Evolutionary conservation across 2,329 filamentous ascomycete species (phyloP).

Genomic region (Neocucurbitaria cava): DNA sequence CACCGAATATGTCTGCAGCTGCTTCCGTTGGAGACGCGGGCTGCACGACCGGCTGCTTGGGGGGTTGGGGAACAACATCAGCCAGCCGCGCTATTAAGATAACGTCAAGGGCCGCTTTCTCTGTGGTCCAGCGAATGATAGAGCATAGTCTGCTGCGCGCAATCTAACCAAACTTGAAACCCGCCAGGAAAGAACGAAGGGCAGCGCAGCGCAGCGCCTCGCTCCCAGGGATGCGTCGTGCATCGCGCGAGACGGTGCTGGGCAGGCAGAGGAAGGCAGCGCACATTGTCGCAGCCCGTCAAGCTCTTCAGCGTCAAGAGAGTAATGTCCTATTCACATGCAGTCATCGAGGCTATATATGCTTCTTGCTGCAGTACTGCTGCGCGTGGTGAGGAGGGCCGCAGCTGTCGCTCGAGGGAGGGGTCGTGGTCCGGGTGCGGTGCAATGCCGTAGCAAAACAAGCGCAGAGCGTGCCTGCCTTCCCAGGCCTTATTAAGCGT

Average conservation of each 20-base stretch:
- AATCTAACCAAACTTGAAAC: slow-evolving; percentile 46
- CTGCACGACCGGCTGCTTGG: slow-evolving; percentile 16
- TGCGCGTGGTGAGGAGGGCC: slow-evolving; percentile 20
- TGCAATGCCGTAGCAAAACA: slow-evolving; percentile 20
- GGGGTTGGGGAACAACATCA: slow-evolving; percentile 19
- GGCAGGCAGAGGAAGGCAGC: not conserved
- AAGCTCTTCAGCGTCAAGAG: not conserved
- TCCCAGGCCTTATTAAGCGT: no score
- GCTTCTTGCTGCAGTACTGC: slow-evolving; percentile 8
- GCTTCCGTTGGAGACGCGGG: slow-evolving; percentile 4
- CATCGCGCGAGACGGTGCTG: slow-evolving; percentile 1
- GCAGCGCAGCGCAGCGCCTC: not conserved
- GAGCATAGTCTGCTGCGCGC: slow-evolving; percentile 29
- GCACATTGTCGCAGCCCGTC: not conserved
- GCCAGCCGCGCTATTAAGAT: slow-evolving; percentile 32
- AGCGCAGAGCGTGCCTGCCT: slow-evolving; percentile 13
- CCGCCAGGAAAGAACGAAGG: slow-evolving; percentile 24
- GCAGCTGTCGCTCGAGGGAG: slow-evolving; percentile 17
- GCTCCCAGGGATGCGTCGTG: slow-evolving; percentile 15
- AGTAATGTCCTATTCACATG: not conserved
- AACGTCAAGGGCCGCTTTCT: slow-evolving; percentile 30
- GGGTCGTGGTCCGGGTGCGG: slow-evolving; percentile 17
- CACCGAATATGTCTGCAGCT: slow-evolving; percentile 12
- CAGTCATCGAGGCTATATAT: not conserved
- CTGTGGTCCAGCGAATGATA: slow-evolving; percentile 33